A percentile compares a stretch with the other conserved stretches of the same genome.
These are phyloP conservation scores for Taphrina communis DNA, from an alignment of 1,139 yeast genomes.

Conservation along the genomic window DNA sequence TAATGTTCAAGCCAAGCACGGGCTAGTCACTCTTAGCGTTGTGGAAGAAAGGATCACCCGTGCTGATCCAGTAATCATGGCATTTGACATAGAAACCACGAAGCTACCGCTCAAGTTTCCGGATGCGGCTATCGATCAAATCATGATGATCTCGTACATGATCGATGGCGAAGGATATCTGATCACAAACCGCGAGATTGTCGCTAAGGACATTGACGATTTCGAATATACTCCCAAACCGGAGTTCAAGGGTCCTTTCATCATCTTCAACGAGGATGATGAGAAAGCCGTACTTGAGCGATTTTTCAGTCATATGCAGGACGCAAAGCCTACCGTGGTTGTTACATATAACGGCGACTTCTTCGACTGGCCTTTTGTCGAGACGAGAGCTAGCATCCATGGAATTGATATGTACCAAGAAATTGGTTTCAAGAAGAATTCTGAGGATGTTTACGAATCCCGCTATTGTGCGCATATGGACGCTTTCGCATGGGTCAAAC, in stretches of 20 bases:
- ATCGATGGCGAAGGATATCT: constrained; percentile 95
- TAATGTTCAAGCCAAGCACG: constrained; percentile 69
- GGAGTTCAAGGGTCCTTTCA: constrained; percentile 88
- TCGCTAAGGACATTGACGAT: constrained; percentile 92
- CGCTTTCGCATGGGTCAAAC: constrained; percentile 97
- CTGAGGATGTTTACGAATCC: constrained; percentile 91
- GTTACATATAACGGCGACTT: constrained; percentile 98
- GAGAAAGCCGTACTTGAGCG: constrained; percentile 75
- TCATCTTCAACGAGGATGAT: constrained; percentile 86
- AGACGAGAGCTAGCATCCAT: constrained; percentile 79
- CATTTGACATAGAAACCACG: constrained; percentile 97
- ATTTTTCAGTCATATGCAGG: constrained; percentile 90
- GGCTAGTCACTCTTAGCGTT: constrained; percentile 63
- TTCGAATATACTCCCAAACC: constrained; percentile 98
- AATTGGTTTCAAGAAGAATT: constrained; percentile 89
- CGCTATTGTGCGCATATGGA: constrained; percentile 96
- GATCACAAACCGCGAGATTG: constrained; percentile 92
- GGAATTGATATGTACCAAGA: constrained; percentile 90
- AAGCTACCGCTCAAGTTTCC: constrained; percentile 97
- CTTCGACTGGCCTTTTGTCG: constrained; percentile 99
- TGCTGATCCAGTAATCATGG: constrained; percentile 96
- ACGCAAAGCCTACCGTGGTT: constrained; percentile 87
- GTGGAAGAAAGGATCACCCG: constrained; percentile 81
- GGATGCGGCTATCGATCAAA: constrained; percentile 86
- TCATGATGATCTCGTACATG: constrained; percentile 99